phyloP scores from a whole-genome alignment of 129 eudicot species.

The Dittrichia graveolens region DNA sequence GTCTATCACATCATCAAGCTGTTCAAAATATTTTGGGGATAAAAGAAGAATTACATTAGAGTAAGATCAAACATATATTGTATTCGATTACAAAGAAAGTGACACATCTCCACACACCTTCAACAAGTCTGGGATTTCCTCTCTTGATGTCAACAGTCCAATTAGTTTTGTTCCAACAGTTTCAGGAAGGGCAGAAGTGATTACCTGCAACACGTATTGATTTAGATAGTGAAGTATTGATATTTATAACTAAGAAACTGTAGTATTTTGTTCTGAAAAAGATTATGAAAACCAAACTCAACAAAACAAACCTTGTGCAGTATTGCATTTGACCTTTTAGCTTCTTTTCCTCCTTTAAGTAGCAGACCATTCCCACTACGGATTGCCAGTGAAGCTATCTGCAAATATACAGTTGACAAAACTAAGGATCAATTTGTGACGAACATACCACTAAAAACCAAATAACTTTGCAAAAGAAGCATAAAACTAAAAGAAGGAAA shows the following conservation, averaged over 20 bases:
- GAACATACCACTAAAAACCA: not conserved
- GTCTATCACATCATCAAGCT: constrained; percentile 97
- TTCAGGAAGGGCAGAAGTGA: constrained; percentile 71
- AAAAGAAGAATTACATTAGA: not conserved
- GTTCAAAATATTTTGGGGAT: constrained; percentile 20
- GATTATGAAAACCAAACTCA: not conserved
- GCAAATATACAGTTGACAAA: constrained; percentile 26
- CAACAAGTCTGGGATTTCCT: constrained; percentile 82
- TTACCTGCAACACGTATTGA: constrained; percentile 47
- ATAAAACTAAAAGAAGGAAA: constrained; percentile 7
- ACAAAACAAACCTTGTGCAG: constrained; percentile 68
- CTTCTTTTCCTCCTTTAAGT: constrained; percentile 97
- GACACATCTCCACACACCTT: constrained; percentile 46
- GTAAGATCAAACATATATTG: not conserved
- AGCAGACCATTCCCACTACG: constrained; percentile 90
- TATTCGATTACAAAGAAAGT: not conserved
- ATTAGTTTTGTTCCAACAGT: constrained; percentile 72
- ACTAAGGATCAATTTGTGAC: not conserved
- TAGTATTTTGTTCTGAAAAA: not conserved
- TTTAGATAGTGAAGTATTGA: not conserved
- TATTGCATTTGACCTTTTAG: constrained; percentile 75
- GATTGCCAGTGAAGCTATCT: constrained; percentile 97
- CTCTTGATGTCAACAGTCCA: constrained; percentile 80
- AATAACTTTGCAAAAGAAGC: not conserved
- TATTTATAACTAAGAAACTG: constrained; percentile 11